Conservation (phyloP, 2,329 filamentous ascomycete genomes). For the Neoscytalidium dimidiatum region DNA sequence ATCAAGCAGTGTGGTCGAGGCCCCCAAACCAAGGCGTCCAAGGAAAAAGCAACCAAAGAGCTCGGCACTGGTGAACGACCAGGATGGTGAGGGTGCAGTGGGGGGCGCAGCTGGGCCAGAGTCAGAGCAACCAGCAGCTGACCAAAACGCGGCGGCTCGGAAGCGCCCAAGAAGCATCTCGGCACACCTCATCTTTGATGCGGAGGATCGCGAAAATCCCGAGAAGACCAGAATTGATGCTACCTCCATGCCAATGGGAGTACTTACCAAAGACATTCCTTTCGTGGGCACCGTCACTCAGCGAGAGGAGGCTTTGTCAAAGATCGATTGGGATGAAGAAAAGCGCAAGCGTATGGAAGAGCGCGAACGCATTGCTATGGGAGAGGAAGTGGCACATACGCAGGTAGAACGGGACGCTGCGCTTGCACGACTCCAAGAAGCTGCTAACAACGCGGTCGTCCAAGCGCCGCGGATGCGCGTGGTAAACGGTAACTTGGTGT, state of each 20-base stretch:
- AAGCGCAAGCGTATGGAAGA: slow-evolving; percentile 38
- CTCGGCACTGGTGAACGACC: background rate
- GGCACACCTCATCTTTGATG: slow-evolving; percentile 10
- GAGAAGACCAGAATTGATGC: slow-evolving; percentile 59
- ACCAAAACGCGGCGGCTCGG: background rate
- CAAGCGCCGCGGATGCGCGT: slow-evolving; percentile 61
- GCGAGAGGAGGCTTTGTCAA: slow-evolving; percentile 70
- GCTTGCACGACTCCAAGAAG: slow-evolving; percentile 23
- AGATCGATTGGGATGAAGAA: slow-evolving; percentile 62
- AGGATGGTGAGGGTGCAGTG: background rate
- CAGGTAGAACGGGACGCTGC: slow-evolving; percentile 25
- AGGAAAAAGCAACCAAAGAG: background rate
- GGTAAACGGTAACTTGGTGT: slow-evolving; percentile 71
- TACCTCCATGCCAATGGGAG: slow-evolving; percentile 68
- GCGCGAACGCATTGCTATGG: slow-evolving; percentile 28
- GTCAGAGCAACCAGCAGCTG: background rate
- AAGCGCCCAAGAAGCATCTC: background rate
- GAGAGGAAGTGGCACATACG: slow-evolving; percentile 19
- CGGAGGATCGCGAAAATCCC: slow-evolving; percentile 34
- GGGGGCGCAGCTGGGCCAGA: background rate
- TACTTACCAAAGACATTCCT: slow-evolving; percentile 64
- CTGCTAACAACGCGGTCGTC: slow-evolving; percentile 26
- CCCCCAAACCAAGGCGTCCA: slow-evolving; percentile 2
- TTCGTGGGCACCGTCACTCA: slow-evolving; percentile 75
- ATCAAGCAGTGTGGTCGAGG: background rate